phyloP scores from a whole-genome alignment of 2,329 filamentous ascomycete species.

The Claviceps citrina region DNA sequence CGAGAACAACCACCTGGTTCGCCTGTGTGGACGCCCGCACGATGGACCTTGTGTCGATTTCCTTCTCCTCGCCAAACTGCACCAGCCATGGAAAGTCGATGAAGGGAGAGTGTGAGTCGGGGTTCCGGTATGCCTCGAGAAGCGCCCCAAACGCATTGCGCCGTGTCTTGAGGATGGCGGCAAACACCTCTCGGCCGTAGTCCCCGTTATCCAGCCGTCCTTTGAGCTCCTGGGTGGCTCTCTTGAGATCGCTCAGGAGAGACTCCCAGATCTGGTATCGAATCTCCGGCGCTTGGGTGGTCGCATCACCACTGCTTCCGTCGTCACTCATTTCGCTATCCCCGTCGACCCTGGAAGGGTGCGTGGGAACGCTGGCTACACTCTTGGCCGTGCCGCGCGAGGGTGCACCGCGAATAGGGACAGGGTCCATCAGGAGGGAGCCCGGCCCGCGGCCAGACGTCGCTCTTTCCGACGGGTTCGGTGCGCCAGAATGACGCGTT shows the following conservation, averaged over 20 bases:
- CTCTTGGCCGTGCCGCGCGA: not conserved
- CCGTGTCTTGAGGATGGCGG: not conserved
- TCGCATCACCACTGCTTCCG: not conserved
- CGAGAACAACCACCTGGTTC: slow-evolving; percentile 22
- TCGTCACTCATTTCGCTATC: slow-evolving; percentile 1
- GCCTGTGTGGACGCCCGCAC: slow-evolving; percentile 14
- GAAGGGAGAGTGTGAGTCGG: slow-evolving; percentile 9
- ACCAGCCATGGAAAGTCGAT: slow-evolving; percentile 14
- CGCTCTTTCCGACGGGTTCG: not conserved
- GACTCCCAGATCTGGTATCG: not conserved
- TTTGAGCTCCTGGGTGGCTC: slow-evolving; percentile 5
- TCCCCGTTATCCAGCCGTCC: not conserved
- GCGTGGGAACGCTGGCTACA: slow-evolving; percentile 2
- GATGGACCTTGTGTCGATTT: not conserved
- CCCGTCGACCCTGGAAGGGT: not conserved
- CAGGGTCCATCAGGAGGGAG: not conserved
- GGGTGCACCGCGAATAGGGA: slow-evolving; percentile 3
- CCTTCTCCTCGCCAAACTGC: not conserved
- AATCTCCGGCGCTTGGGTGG: not conserved
- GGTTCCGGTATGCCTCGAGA: not conserved
- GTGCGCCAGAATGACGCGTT: not conserved
- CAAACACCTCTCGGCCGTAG: not conserved
- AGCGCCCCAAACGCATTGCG: not conserved
- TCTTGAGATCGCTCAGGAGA: slow-evolving; percentile 2
- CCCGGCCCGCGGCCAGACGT: not conserved